Evolutionary conservation across 495 filamentous ascomycete species (phyloP).

Genomic region (Pseudoneurospora amorphoporcata): DNA sequence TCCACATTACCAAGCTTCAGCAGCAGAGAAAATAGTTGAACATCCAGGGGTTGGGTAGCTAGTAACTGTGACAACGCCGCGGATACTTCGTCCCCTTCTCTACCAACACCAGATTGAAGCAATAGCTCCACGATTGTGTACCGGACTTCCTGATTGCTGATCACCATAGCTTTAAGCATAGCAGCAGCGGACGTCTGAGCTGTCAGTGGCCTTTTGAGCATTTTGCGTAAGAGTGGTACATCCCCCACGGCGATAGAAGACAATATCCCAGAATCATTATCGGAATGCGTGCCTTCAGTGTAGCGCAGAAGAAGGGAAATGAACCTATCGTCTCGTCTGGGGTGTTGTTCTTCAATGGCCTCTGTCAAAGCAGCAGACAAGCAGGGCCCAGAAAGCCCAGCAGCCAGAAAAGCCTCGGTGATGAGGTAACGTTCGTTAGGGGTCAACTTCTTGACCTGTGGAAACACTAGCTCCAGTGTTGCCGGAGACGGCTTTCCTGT

Average conservation of each 20-base stretch:
- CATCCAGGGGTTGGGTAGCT: slow-evolving; percentile 24
- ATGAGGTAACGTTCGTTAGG: slow-evolving; percentile 27
- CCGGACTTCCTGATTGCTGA: slow-evolving; percentile 18
- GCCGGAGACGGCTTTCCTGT: slow-evolving; percentile 25
- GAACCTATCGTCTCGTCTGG: slow-evolving; percentile 30
- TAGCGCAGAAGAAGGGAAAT: slow-evolving; percentile 34
- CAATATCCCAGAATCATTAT: slow-evolving; percentile 31
- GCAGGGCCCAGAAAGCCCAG: slow-evolving; percentile 24
- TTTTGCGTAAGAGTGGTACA: slow-evolving; percentile 20
- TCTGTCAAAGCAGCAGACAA: slow-evolving; percentile 31
- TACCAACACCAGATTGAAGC: slow-evolving; percentile 26
- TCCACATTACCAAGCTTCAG: slow-evolving; percentile 34
- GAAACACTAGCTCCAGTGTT: slow-evolving; percentile 31
- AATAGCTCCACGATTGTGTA: slow-evolving; percentile 31
- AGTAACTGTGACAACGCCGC: slow-evolving; percentile 24
- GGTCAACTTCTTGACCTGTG: slow-evolving; percentile 21
- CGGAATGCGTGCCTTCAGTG: slow-evolving; percentile 35
- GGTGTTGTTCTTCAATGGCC: slow-evolving; percentile 32
- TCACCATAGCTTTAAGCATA: slow-evolving; percentile 27
- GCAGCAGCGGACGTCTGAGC: slow-evolving; percentile 26
- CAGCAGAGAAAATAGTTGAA: slow-evolving; percentile 25
- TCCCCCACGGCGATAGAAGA: slow-evolving; percentile 31
- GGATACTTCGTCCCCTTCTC: slow-evolving; percentile 24
- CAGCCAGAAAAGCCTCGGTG: slow-evolving; percentile 28
- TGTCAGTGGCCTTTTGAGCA: slow-evolving; percentile 28